Percentiles rank a stretch among this genome's conserved stretches.
phyloP scores from a whole-genome alignment of 768 basidiomycete species.

The Mycena capillaripes region DNA sequence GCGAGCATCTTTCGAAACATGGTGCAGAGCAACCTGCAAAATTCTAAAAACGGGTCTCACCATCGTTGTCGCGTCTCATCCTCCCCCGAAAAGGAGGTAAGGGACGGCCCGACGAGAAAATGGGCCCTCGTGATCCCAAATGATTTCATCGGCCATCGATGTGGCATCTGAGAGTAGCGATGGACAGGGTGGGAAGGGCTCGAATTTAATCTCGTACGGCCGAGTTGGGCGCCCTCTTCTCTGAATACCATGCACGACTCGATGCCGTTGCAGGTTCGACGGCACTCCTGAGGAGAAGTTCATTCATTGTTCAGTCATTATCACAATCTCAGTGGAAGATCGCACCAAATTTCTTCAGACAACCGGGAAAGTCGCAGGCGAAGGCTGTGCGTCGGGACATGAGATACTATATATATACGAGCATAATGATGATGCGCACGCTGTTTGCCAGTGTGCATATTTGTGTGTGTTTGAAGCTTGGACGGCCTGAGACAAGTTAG shows the following conservation, averaged over 20 bases:
- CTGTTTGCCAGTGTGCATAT: not conserved
- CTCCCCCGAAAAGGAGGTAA: not conserved
- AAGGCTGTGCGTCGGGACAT: not conserved
- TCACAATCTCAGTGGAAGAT: not conserved
- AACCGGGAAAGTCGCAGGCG: not conserved
- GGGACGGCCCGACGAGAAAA: not conserved
- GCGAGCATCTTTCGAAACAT: no score
- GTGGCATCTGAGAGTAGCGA: constrained; percentile 7
- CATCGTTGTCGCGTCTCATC: not conserved
- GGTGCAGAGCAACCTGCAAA: not conserved
- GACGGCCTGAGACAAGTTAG: not conserved
- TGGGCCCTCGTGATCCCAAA: constrained; percentile 15
- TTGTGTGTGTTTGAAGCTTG: constrained; percentile 10
- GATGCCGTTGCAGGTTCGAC: constrained; percentile 12
- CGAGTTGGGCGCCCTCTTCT: not conserved
- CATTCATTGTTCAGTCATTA: not conserved
- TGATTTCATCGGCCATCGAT: not conserved
- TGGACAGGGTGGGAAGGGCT: not conserved
- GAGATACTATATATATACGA: not conserved
- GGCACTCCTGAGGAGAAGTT: not conserved
- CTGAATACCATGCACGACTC: not conserved
- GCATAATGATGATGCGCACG: not conserved
- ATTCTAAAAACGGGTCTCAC: not conserved
- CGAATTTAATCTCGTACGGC: not conserved
- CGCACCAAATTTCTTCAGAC: constrained; percentile 11